Base-by-base conservation (phyloP, 2,329 filamentous ascomycete species). In the Hyphodiscus sp. region DNA sequence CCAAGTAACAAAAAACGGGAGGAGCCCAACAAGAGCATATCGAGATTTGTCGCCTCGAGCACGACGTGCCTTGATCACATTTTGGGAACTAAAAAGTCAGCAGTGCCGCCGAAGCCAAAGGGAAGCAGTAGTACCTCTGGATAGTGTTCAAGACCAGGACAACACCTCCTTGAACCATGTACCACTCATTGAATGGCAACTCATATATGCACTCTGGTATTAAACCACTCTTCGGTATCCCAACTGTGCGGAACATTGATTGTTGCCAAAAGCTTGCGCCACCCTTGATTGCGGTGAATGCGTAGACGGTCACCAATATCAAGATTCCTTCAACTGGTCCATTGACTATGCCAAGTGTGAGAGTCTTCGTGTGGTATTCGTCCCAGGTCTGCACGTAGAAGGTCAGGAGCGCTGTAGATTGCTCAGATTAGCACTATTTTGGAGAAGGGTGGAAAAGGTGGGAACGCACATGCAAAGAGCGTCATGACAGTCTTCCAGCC, bases 321-420 rank as follows among this genome's bases (percentile, higher is more conserved):
- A 97, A 73, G 52, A 99, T 86, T 49, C 94, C 94, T 73, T 99
- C 94, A 41, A 99, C 94, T 3, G 94, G 94, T 0, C 94, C 94
- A 60, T 92, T 96, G 61, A 99, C 79, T 58, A 97, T 75, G 55
- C 94, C 94, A 6, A 99, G 81, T 1, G 91, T 96, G 47, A 99
- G 81, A 2, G 91, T 94, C 71, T 96, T 91, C 49, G 94, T 99
- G 74, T 97, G 92, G 73, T 97, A 99, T 70, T 97, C 94, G 68
- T 99, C 94, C 94, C 94, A 99, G 33, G 94, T 97, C 70, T 97
- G 94, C 43, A 97, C 87, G 71, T 97, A 97, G 72, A 99, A 99
- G n/a, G 94, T 96, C 64, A 95, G 77, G 55, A 92, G 82, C 7
- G 88, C 86, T 90, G 57, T 13, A n/a, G 16, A 20, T 18, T 15